Conservation (phyloP, 306 rosid species). For the Castanea crenata region DNA sequence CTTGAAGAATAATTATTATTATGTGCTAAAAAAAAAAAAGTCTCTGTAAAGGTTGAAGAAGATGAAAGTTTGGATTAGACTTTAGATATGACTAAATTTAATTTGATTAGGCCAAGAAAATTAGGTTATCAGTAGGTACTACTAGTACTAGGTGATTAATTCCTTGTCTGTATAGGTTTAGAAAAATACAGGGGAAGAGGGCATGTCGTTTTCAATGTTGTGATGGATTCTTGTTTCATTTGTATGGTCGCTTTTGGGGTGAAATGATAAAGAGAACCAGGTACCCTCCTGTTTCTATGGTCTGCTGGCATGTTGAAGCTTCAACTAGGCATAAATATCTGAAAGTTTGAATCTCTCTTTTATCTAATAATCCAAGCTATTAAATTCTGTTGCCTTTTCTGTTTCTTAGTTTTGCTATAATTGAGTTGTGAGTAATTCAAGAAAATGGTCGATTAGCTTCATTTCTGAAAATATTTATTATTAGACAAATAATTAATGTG, state of each 20-base stretch:
- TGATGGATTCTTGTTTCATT: slow-evolving; percentile 41
- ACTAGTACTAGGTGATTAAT: slow-evolving; percentile 37
- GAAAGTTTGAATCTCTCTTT: background rate
- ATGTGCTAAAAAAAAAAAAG: background rate
- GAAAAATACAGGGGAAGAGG: slow-evolving; percentile 22
- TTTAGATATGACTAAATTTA: slow-evolving; percentile 8
- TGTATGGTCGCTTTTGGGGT: slow-evolving; percentile 30
- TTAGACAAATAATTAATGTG: background rate
- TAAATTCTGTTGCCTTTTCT: background rate
- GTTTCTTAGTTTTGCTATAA: background rate
- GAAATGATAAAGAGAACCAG: slow-evolving; percentile 39
- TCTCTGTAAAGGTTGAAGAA: slow-evolving; percentile 28
- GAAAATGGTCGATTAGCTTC: too few relatives aligned
- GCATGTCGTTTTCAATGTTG: slow-evolving; percentile 37
- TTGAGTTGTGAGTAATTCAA: background rate
- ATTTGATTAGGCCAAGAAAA: background rate
- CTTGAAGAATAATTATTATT: slow-evolving; percentile 31
- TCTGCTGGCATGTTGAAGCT: background rate
- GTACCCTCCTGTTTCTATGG: slow-evolving; percentile 21
- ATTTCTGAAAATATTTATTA: too few relatives aligned
- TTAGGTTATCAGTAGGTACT: slow-evolving; percentile 36
- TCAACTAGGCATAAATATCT: background rate
- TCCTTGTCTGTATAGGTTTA: slow-evolving; percentile 38
- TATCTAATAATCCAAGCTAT: background rate
- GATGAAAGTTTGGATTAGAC: slow-evolving; percentile 7